Percentiles rank a stretch among this genome's conserved stretches.
These are phyloP conservation scores for Ophiocordyceps unilateralis DNA, from an alignment of 2,329 filamentous ascomycete species.

Conservation along the genomic window DNA sequence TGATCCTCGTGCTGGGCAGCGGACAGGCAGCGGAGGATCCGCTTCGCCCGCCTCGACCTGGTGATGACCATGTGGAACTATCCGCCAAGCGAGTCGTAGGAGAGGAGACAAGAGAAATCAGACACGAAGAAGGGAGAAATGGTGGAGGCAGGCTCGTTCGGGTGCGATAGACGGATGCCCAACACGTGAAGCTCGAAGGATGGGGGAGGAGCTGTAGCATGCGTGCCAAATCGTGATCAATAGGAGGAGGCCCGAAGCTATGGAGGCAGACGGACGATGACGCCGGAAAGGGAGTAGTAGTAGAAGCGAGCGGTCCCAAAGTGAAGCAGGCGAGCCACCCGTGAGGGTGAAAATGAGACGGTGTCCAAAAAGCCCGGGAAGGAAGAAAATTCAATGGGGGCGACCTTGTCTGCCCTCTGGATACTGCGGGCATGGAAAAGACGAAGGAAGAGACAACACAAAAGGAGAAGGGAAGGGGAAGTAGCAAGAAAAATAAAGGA, in stretches of 20 bases:
- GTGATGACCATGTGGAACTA: constrained; percentile 10
- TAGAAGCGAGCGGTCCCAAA: not conserved
- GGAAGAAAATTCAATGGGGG: constrained; percentile 1
- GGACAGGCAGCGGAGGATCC: constrained; percentile 17
- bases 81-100: constrained; percentile 1
- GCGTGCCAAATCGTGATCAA: not conserved
- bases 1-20: constrained; percentile 20
- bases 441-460: not conserved
- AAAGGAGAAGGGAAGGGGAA: not conserved
- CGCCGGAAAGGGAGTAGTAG: not conserved
- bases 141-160: not conserved
- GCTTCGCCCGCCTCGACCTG: constrained; percentile 13
- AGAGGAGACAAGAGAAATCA: not conserved
- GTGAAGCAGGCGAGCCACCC: not conserved
- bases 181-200: not conserved
- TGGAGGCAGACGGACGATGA: not conserved
- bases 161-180: not conserved
- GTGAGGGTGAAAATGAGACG: constrained; percentile 2
- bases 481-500: not conserved
- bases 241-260: constrained; percentile 1
- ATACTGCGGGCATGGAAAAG: not conserved
- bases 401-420: not conserved
- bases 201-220: not conserved
- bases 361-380: not conserved
- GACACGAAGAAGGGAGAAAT: not conserved